Conservation (phyloP, 306 rosid genomes). For the Acacia crassicarpa region DNA sequence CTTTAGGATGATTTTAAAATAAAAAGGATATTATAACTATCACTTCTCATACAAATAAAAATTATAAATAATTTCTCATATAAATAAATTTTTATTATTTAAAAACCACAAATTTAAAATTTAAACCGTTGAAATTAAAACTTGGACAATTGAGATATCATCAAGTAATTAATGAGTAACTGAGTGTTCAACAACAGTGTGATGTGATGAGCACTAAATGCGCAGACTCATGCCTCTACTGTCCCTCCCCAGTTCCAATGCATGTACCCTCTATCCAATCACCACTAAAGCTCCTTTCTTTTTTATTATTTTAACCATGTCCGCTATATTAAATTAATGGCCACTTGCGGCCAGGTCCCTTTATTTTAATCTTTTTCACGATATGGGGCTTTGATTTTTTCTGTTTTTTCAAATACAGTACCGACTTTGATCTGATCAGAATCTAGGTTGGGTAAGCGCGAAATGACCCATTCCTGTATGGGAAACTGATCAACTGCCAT, state of each 20-base stretch:
- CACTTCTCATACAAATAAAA: too few relatives aligned
- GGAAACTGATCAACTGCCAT: slow-evolving; percentile 14
- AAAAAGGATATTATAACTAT: too few relatives aligned
- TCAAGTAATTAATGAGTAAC: too few relatives aligned
- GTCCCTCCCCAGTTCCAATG: slow-evolving; percentile 27
- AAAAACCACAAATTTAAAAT: too few relatives aligned
- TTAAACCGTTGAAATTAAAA: too few relatives aligned
- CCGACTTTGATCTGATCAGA: slow-evolving; percentile 5
- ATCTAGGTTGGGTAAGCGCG: slow-evolving; percentile 16
- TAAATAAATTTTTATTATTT: too few relatives aligned
- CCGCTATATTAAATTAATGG: background rate
- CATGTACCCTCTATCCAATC: slow-evolving; percentile 31
- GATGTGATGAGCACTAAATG: too few relatives aligned
- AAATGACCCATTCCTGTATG: background rate
- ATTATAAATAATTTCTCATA: too few relatives aligned
- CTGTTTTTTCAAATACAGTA: slow-evolving; percentile 3
- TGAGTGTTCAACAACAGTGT: too few relatives aligned
- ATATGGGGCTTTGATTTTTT: background rate
- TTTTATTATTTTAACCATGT: background rate
- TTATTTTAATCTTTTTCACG: background rate
- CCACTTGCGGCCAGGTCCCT: background rate
- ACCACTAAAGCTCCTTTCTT: background rate
- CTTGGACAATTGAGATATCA: too few relatives aligned
- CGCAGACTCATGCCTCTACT: too few relatives aligned
- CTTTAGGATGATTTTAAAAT: too few relatives aligned